A percentile compares a stretch with the other conserved stretches of the same genome.
Conservation (phyloP, 495 filamentous ascomycete genomes). For the Neurospora intermedia region DNA sequence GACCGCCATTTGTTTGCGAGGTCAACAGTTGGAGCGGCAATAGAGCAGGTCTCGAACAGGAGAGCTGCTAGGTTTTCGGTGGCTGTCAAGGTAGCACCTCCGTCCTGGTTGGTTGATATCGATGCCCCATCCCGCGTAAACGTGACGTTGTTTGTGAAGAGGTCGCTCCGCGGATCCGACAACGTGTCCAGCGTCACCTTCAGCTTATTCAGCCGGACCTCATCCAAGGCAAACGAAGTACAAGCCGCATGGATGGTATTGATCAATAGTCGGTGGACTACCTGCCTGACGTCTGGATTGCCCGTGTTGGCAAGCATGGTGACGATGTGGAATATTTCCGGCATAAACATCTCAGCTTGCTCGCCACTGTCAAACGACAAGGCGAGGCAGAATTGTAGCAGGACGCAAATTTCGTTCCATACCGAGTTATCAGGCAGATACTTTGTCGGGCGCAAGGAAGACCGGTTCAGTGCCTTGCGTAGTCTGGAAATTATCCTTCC, state of each 20-base stretch:
- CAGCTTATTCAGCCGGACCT: constrained; percentile 41
- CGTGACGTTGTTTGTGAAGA: constrained; percentile 30
- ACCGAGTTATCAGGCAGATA: constrained; percentile 51
- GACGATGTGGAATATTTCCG: constrained; percentile 56
- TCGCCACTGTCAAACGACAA: constrained; percentile 54
- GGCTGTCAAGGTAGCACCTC: constrained; percentile 33
- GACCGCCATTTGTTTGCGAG: constrained; percentile 59
- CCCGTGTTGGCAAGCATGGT: constrained; percentile 57
- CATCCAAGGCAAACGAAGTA: constrained; percentile 48
- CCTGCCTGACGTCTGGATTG: constrained; percentile 38
- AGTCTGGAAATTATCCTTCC: constrained; percentile 51
- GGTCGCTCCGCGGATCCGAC: constrained; percentile 42
- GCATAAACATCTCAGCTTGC: constrained; percentile 52
- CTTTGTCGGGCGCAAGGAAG: constrained; percentile 50
- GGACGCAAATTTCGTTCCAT: constrained; percentile 53
- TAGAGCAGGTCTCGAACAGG: constrained; percentile 48
- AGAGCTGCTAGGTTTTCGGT: constrained; percentile 45
- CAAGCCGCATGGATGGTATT: constrained; percentile 57
- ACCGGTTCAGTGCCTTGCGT: constrained; percentile 51
- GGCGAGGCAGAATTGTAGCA: constrained; percentile 51
- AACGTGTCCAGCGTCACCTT: constrained; percentile 42
- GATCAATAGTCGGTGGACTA: constrained; percentile 49
- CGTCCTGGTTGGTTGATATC: constrained; percentile 37
- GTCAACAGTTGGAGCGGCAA: constrained; percentile 51
- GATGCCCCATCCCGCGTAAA: constrained; percentile 32